phyloP scores from a whole-genome alignment of 2,329 filamentous ascomycete species.

The Juglanconis oblonga region DNA sequence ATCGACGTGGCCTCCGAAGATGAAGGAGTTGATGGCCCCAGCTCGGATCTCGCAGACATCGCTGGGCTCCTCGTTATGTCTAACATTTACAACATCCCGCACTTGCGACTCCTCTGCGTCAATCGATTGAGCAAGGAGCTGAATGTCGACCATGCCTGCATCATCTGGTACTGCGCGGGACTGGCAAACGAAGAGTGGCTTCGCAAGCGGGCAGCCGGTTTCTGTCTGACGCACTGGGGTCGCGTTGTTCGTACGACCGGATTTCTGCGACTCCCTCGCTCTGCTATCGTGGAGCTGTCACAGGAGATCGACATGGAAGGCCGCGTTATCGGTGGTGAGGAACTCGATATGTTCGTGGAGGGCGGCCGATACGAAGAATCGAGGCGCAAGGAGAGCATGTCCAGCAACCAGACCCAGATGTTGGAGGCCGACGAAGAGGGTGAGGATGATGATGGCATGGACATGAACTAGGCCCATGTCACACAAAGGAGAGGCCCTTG shows the following conservation, averaged over 20 bases:
- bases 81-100: conserved; percentile 96
- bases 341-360: conserved; percentile 59
- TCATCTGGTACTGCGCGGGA: conserved; percentile 92
- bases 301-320: conserved; percentile 92
- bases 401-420: conserved; percentile 56
- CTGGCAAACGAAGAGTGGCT: conserved; percentile 93
- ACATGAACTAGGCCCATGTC: conserved; percentile 40
- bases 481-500: conserved; percentile 1
- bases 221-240: conserved; percentile 93
- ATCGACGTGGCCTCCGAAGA: conserved; percentile 58
- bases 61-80: conserved; percentile 95
- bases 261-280: conserved; percentile 76
- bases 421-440: conserved; percentile 55
- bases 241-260: conserved; percentile 85
- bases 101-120: conserved; percentile 85
- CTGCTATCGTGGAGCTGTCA: conserved; percentile 82
- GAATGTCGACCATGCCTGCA: conserved; percentile 90
- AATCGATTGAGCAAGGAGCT: conserved; percentile 87
- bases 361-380: conserved; percentile 36
- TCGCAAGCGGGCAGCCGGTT: conserved; percentile 79
- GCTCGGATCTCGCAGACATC: conserved; percentile 77
- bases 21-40: conserved; percentile 60
- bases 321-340: conserved; percentile 84
- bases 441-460: conserved; percentile 63
- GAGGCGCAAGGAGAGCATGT: conserved; percentile 56